These are phyloP conservation scores for Paraurostyla sp. DNA, from an alignment of 73 alveolate species.

Conservation along the genomic window DNA sequence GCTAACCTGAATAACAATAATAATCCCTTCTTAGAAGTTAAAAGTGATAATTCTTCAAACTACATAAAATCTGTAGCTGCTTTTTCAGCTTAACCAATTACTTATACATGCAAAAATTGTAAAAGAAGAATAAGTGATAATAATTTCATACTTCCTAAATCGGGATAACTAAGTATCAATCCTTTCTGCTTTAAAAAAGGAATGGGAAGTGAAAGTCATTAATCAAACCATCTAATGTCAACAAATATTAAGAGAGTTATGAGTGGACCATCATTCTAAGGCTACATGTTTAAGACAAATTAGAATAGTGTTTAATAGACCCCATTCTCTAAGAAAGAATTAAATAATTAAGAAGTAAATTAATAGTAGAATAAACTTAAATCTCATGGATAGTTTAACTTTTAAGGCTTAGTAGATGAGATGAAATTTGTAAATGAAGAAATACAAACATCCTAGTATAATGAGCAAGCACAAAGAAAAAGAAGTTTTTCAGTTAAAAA, in stretches of 20 bases:
- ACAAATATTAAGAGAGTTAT: background rate
- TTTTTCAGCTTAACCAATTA: background rate
- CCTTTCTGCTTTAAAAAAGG: background rate
- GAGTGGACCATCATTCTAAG: background rate
- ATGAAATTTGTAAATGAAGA: background rate
- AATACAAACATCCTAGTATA: background rate
- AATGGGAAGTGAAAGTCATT: background rate
- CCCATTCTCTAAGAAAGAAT: background rate
- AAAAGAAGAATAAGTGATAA: background rate
- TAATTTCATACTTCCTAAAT: background rate
- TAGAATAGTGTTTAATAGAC: too few species aligned
- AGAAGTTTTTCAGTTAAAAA: background rate
- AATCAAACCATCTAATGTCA: background rate
- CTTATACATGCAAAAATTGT: background rate
- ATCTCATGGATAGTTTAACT: background rate
- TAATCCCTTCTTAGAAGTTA: background rate
- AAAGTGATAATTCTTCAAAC: conserved; percentile 1
- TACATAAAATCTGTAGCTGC: background rate
- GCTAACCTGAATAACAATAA: background rate
- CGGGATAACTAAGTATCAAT: background rate
- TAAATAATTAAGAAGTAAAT: background rate
- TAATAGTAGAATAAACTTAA: background rate
- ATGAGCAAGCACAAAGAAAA: background rate
- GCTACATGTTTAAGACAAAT: background rate
- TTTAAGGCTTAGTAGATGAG: background rate